phyloP scores from a whole-genome alignment of 331 rosid species.

The Ulmus americana region DNA sequence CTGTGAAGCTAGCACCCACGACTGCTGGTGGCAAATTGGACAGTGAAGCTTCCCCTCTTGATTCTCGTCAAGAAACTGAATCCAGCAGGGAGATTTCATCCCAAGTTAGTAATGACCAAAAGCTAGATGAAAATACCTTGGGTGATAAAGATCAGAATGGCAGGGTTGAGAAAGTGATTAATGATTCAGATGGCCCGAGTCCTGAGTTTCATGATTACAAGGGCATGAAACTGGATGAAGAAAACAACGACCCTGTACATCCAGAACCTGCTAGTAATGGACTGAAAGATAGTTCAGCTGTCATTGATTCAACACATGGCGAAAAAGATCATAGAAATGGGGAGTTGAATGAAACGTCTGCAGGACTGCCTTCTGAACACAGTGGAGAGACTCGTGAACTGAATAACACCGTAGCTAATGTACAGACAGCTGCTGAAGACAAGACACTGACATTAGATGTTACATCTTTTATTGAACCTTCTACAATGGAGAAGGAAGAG shows the following conservation, averaged over 20 bases:
- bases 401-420: slow-evolving; percentile 28
- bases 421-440: slow-evolving; percentile 25
- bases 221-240: slow-evolving; percentile 29
- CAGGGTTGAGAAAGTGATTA: slow-evolving; percentile 1
- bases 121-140: slow-evolving; percentile 11
- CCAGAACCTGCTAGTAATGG: slow-evolving; percentile 23
- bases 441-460: slow-evolving; percentile 14
- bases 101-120: slow-evolving; percentile 24
- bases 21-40: slow-evolving; percentile 21
- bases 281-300: slow-evolving; percentile 22
- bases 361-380: slow-evolving; percentile 24
- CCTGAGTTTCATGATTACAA: slow-evolving; percentile 20
- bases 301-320: slow-evolving; percentile 15
- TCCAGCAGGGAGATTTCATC: slow-evolving; percentile 23
- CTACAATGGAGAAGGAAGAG: slow-evolving; percentile 27
- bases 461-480: slow-evolving; percentile 26
- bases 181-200: slow-evolving; percentile 12
- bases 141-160: slow-evolving; percentile 11
- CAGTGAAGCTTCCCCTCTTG: slow-evolving; percentile 25
- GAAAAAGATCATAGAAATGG: slow-evolving; percentile 26
- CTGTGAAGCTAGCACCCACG: slow-evolving; percentile 13
- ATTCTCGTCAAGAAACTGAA: slow-evolving; percentile 28
- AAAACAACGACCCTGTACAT: slow-evolving; percentile 20
- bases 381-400: slow-evolving; percentile 23
- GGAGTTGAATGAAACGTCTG: slow-evolving; percentile 21